phyloP scores from a whole-genome alignment of 202 grass and related monocot genomes.

The Hordeum pubiflorum region DNA sequence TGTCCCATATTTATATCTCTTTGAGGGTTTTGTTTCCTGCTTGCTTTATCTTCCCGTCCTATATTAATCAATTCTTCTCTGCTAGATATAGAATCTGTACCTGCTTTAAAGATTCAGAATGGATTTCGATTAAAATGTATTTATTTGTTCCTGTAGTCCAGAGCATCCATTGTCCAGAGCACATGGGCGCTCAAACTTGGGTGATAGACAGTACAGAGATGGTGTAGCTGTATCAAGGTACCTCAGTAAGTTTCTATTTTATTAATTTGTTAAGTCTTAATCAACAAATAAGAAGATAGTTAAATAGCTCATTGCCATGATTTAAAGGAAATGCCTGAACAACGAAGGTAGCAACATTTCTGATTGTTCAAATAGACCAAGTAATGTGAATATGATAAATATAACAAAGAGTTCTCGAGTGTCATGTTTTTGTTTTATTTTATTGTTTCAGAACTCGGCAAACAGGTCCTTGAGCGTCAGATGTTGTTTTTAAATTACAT shows the following conservation, averaged over 20 bases:
- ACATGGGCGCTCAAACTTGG: slow-evolving; percentile 77
- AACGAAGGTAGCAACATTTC: neutral
- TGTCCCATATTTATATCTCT: slow-evolving; percentile 1
- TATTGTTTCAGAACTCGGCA: neutral
- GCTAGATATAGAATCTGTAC: neutral
- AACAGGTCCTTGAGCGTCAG: neutral
- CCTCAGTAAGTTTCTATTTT: slow-evolving; percentile 67
- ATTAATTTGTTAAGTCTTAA: slow-evolving; percentile 29
- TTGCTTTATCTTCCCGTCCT: slow-evolving; percentile 5
- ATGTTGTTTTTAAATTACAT: neutral
- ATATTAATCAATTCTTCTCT: neutral
- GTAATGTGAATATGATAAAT: neutral
- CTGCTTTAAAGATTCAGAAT: slow-evolving; percentile 14
- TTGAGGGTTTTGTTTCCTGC: neutral
- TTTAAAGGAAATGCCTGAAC: neutral
- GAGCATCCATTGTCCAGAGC: slow-evolving; percentile 72
- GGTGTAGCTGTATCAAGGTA: slow-evolving; percentile 87
- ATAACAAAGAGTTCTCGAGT: neutral
- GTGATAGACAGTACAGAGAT: slow-evolving; percentile 58
- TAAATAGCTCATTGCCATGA: neutral
- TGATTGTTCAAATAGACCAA: neutral
- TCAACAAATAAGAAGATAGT: slow-evolving; percentile 17
- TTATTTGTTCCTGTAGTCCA: slow-evolving; percentile 63
- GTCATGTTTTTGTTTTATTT: neutral
- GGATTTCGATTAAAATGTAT: slow-evolving; percentile 24